Base-by-base conservation (phyloP, 2,329 filamentous ascomycete genomes). In the Seiridium unicorne region DNA sequence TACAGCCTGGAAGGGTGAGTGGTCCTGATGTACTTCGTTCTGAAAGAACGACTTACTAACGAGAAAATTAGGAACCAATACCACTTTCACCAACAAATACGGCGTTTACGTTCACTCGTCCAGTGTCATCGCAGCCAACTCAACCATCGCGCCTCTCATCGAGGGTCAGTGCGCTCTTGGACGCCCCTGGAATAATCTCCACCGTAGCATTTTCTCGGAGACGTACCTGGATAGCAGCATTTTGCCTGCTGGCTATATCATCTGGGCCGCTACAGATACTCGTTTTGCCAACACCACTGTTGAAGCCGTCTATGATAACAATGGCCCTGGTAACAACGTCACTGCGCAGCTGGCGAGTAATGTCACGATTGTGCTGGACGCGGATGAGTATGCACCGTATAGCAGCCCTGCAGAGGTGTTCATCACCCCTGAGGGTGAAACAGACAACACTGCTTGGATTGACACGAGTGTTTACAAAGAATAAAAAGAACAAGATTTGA, bases 51-150 rank as follows among this genome's bases (percentile, higher is more conserved):
- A 46, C 51, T 62, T n/a, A 62, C 51, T 48, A 47, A 47, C 11
- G 13, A 3, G 0, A 31, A 34, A 49, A 1, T 9, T 9, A 66
- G 71, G 77, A 2, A 73, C 83, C 0, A 89, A 89, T 71, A 89
- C 86, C 0, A 88, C 86, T 0, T 88, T 86, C 56, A 69, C 72
- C 4, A 90, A 90, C 73, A 87, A 86, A 65, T 89, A 89, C 70
- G 87, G 88, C 7, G 82, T 86, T 1, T 90, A 90, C 70, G 81
- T 90, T 61, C 79, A 84, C 53, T 76, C 83, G 35, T 84, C 82
- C 0, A 73, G 74, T 3, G 77, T 88, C 3, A 71, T 77, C 0
- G 83, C 84, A 2, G 82, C 84, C 32, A 90, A 90, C 66, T 64
- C 68, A 13, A 74, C 74, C 18, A 73, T 81, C 18, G 75, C 77